phyloP scores from a whole-genome alignment of 2,329 filamentous ascomycete genomes.

The Aphanocladium album region DNA sequence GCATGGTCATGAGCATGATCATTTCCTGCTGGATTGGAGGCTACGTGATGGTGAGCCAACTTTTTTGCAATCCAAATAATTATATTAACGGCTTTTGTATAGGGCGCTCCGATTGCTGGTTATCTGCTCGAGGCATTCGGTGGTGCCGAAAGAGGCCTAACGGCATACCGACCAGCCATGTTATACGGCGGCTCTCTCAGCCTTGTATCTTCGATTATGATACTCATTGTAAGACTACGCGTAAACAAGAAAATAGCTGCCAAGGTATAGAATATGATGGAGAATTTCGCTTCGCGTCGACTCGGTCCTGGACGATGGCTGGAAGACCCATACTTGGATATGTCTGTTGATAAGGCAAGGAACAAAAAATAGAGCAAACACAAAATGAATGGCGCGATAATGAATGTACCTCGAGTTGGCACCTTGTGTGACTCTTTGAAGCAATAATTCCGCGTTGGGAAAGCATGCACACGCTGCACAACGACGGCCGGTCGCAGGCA shows the following conservation, averaged over 20 bases:
- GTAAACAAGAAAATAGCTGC: constrained; percentile 33
- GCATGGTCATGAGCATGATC: constrained; percentile 57
- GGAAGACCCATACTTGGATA: too few relatives aligned
- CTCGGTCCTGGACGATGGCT: too few relatives aligned
- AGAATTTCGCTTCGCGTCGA: too few relatives aligned
- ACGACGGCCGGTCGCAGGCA: too few relatives aligned
- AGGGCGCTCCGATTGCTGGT: constrained; percentile 55
- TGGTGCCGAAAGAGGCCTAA: constrained; percentile 41
- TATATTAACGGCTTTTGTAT: background rate
- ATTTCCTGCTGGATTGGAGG: constrained; percentile 56
- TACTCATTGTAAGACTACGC: constrained; percentile 38
- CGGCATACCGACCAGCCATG: constrained; percentile 55
- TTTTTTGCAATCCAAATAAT: background rate
- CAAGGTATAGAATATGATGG: constrained; percentile 13
- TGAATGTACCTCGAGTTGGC: too few relatives aligned
- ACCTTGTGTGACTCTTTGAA: too few relatives aligned
- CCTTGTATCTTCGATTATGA: constrained; percentile 38
- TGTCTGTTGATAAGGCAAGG: too few relatives aligned
- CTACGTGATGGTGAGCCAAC: constrained; percentile 49
- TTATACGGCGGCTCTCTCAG: constrained; percentile 55
- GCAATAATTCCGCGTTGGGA: too few relatives aligned
- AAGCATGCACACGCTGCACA: too few relatives aligned
- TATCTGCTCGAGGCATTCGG: constrained; percentile 53
- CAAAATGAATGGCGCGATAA: too few relatives aligned
- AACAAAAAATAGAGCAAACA: too few relatives aligned